Base-by-base conservation (phyloP, 495 filamentous ascomycete genomes). In the Chaetomium tenue region DNA sequence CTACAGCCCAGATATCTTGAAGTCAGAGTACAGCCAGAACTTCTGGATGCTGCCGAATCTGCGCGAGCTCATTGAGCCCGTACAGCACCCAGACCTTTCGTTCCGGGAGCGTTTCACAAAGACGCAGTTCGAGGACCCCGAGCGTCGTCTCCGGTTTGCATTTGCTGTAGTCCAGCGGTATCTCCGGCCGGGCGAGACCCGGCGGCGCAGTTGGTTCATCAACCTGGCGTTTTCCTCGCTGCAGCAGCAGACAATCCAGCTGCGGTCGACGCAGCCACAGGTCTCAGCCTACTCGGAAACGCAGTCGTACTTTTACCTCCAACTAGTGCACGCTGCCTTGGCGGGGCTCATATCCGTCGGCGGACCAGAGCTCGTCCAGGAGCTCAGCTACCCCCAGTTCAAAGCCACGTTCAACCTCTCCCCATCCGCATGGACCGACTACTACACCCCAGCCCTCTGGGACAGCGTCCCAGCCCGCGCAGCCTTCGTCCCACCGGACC, bases 21-120 rank as follows among this genome's bases (percentile, higher is more conserved):
- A 13, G 25, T 63, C 64, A 11, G 61, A 63, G 5, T 46, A 68
- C 22, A 23, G 65, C 25, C 23, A 64, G 9, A 50, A 50, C 0
- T 72, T 61, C 20, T 72, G 67, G 67, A 68, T 66, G 30, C 58
- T 68, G 22, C 70, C 70, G 0, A 58, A 70, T 37, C 53, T 70
- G 15, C 68, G 53, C 20, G 25, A 28, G 0, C 59, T 67, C 3
- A 18, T 63, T 22, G 58, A 62, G 33, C 64, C 56, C 3, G 51
- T 47, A 1, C 8, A 6, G 0, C 2, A 20, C 3, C 18, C n/a
- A 4, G 12, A 54, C 15, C 16, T 30, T 18, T n/a, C 42, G 3
- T 54, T 65, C 33, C 48, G 39, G 12, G 22, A 47, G 51, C 20
- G 39, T 25, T 48, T 67, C 23, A 52, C 20, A 15, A 46, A 51